Evolutionary conservation across 1,139 yeast species (phyloP).

Genomic region (Pichia sp.): DNA sequence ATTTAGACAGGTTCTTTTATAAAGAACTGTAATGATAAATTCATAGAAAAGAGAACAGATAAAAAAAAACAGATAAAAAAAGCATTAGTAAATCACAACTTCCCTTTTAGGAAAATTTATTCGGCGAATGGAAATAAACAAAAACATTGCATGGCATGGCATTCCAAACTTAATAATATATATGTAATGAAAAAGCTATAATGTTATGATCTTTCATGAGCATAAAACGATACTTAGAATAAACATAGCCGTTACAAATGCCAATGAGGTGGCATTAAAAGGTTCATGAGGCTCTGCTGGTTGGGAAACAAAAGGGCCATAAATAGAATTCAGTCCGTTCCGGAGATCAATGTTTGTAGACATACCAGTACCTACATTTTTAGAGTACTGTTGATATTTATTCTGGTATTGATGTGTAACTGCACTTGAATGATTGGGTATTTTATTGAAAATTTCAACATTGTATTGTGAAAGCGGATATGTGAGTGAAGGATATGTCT

Average conservation of each 20-base stretch:
- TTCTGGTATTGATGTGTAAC: too few species aligned
- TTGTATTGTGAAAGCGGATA: conserved; percentile 11
- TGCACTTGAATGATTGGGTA: background rate
- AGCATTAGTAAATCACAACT: background rate
- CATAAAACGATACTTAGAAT: conserved; percentile 1
- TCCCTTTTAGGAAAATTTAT: background rate
- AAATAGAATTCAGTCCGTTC: background rate
- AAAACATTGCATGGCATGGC: too few species aligned
- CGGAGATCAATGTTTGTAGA: too few species aligned
- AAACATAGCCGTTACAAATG: conserved; percentile 4
- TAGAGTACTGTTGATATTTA: too few species aligned
- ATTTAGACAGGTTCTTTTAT: too few species aligned
- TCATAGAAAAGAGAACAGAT: too few species aligned
- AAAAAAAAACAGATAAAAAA: too few species aligned
- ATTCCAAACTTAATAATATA: too few species aligned
- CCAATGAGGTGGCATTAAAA: conserved; percentile 9
- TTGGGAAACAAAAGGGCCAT: conserved; percentile 13
- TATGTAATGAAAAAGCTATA: too few species aligned
- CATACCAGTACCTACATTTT: too few species aligned
- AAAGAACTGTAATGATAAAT: too few species aligned
- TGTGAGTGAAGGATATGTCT: conserved; percentile 1
- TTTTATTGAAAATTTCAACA: conserved; percentile 4
- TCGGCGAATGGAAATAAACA: background rate
- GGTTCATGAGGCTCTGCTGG: conserved; percentile 9
- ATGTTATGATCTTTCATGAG: background rate